phyloP scores from a whole-genome alignment of 73 alveolate species.

The Blepharisma stoltei region DNA sequence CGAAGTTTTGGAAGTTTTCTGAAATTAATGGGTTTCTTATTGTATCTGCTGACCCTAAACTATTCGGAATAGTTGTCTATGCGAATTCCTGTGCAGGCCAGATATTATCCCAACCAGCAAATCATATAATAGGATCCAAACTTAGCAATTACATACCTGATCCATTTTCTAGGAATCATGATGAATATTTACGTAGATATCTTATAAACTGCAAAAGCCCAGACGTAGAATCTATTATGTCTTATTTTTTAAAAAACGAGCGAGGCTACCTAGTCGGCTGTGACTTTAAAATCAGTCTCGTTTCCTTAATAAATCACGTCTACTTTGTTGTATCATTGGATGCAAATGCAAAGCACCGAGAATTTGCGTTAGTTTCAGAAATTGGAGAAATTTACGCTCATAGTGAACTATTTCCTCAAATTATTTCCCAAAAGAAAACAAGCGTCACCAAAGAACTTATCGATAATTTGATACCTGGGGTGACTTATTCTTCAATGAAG shows the following conservation, averaged over 20 bases:
- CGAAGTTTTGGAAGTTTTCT: background rate
- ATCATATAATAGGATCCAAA: background rate
- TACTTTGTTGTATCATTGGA: background rate
- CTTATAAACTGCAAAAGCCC: background rate
- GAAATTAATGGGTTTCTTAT: slow-evolving; percentile 5
- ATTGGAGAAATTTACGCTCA: background rate
- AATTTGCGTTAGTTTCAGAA: background rate
- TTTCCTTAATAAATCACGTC: background rate
- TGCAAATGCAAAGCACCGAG: background rate
- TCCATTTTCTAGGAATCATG: background rate
- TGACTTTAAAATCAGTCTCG: background rate
- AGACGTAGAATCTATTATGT: background rate
- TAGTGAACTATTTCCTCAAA: background rate
- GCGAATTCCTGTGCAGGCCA: background rate
- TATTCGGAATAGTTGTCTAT: background rate
- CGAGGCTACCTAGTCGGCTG: slow-evolving; percentile 8
- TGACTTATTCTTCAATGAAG: too few species aligned
- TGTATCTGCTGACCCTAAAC: background rate
- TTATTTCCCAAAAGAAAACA: too few species aligned
- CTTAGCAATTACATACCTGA: background rate
- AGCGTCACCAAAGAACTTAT: too few species aligned
- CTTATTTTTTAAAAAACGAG: background rate
- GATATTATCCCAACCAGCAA: background rate
- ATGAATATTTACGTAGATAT: background rate
- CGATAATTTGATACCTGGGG: too few species aligned